Base-by-base conservation (phyloP, 2,329 filamentous ascomycete genomes). In the Phaeoacremonium minimum region DNA sequence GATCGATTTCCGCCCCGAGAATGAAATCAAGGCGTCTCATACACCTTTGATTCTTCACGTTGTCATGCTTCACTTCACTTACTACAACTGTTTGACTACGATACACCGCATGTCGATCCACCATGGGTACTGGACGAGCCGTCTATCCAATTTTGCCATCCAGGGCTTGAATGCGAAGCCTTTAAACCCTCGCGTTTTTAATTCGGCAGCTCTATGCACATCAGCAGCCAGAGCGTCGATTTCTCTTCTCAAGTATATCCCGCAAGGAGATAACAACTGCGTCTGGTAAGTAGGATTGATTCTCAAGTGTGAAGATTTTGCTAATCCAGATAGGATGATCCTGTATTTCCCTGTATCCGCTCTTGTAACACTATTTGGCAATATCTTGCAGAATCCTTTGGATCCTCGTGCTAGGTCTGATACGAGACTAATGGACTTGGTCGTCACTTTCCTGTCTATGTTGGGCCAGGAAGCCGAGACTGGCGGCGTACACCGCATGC, bases 71-170 rank as follows among this genome's bases (percentile, higher is more conserved):
- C 93, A 98, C 59, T 94, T 98, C 52, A 84, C 88, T 2, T 98
- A 98, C 62, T 97, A 97, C 68, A 98, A 98, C 58, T 96, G 90
- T 51, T 66, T 98, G 35, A 96, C 91, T 1, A 98, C 93, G 0
- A 96, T 98, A 46, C 93, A 98, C 58, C 87, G 93, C 35, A 98
- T 97, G 93, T 95, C 88, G 29, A 86, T 97, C 18, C 93, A 97
- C 51, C 90, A 96, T 56, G 93, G 93, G 12, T 96, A 95, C 64
- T 98, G 93, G 93, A 97, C 91, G 2, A 96, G 87, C 53, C 80
- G 93, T 26, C 66, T 98, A 28, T 95, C 90, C 26, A 91, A 97
- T 52, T 97, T 89, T 54, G 93, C 93, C 13, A 93, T 97, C 38
- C 87, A 95, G 58, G 93, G 93, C 1, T 70, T 96, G 29, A 97